Evolutionary conservation across 225 moss, liverwort and hornwort genomes (phyloP).

Genomic region (Physcomitrellopsis africana): DNA sequence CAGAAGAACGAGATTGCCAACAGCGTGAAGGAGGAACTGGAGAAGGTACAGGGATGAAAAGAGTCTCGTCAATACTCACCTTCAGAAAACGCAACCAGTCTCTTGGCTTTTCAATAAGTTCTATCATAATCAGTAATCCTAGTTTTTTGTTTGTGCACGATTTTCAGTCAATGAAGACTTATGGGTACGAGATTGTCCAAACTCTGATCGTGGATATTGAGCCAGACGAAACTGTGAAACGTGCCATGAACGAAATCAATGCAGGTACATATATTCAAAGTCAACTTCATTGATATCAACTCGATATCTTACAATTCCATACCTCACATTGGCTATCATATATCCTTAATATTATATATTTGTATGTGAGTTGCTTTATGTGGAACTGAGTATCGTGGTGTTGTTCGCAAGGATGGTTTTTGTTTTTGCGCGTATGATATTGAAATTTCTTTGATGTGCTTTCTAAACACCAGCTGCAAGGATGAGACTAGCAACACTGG

Average conservation of each 20-base stretch:
- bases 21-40: conserved; percentile 77
- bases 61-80: neutral
- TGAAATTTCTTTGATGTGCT: neutral
- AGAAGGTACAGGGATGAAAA: conserved; percentile 56
- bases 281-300: too few relatives aligned
- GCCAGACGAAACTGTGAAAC: conserved; percentile 81
- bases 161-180: conserved; percentile 78
- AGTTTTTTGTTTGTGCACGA: conserved; percentile 1
- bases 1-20: conserved; percentile 89
- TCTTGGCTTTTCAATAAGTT: neutral
- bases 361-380: too few relatives aligned
- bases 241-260: conserved; percentile 94
- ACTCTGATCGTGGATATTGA: conserved; percentile 87
- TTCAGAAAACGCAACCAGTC: too few relatives aligned
- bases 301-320: too few relatives aligned
- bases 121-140: neutral
- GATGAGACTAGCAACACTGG: conserved; percentile 74
- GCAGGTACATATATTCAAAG: conserved; percentile 49
- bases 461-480: conserved; percentile 63
- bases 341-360: too few relatives aligned
- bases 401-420: neutral
- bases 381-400: neutral
- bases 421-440: neutral
- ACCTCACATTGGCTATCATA: too few relatives aligned
- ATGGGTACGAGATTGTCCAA: conserved; percentile 89